phyloP scores from a whole-genome alignment of 202 grass and related monocot species.

The Carex arenaria region DNA sequence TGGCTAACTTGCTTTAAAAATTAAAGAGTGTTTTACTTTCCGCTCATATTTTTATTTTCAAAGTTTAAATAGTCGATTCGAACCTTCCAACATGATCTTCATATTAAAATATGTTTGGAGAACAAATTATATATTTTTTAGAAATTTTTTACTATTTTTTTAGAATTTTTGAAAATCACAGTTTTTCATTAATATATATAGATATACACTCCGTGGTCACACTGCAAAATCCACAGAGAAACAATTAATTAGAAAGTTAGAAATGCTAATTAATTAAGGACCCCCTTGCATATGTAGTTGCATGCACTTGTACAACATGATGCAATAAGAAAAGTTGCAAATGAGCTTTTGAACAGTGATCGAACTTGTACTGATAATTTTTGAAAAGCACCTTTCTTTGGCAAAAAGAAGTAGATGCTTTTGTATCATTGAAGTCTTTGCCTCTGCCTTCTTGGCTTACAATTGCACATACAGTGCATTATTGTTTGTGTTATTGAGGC shows the following conservation, averaged over 20 bases:
- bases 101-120: too few species aligned
- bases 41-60: too few species aligned
- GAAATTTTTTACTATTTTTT: too few species aligned
- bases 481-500: constrained; percentile 10
- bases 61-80: too few species aligned
- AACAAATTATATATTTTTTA: too few species aligned
- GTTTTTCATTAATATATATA: too few species aligned
- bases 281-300: constrained; percentile 3
- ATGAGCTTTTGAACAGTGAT: constrained; percentile 13
- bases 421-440: constrained; percentile 12
- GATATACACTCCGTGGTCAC: background rate
- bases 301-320: background rate
- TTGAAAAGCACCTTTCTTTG: background rate
- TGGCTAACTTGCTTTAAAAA: too few species aligned
- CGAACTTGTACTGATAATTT: background rate
- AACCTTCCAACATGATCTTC: too few species aligned
- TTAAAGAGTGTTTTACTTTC: too few species aligned
- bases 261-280: background rate
- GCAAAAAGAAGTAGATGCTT: background rate
- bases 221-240: constrained; percentile 1
- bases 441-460: background rate
- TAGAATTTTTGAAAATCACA: too few species aligned
- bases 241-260: background rate
- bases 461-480: background rate
- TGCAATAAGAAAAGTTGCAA: constrained; percentile 16